Percentiles rank a stretch among this genome's conserved stretches.
Conservation (phyloP, 179 eudicot genomes). For the Spinacia oleracea region DNA sequence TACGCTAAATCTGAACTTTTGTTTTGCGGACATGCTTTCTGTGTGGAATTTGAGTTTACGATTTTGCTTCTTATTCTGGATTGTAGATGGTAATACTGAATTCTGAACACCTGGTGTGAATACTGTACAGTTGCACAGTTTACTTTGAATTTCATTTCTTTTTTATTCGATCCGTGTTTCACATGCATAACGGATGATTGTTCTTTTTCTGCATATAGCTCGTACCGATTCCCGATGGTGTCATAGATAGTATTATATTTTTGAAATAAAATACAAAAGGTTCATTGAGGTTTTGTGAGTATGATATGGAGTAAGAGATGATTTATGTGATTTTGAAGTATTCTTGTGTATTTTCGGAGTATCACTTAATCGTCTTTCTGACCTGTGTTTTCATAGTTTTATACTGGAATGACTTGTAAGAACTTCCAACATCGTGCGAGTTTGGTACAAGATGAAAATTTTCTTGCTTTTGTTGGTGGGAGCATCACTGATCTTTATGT, state of each 20-base stretch:
- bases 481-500: conserved; percentile 1
- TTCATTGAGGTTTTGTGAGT: not conserved
- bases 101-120: not conserved
- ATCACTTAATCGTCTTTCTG: not conserved
- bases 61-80: not conserved
- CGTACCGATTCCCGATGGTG: not conserved
- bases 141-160: not conserved
- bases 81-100: not conserved
- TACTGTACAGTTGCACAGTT: not conserved
- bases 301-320: not conserved
- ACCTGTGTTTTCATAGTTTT: not conserved
- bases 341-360: not conserved
- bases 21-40: not conserved
- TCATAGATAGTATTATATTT: not conserved
- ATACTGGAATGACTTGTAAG: not conserved
- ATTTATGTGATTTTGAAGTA: not conserved
- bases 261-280: not conserved
- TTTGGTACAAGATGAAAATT: not conserved
- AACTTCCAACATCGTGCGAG: not conserved
- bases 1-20: not conserved
- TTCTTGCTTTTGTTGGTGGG: conserved; percentile 3
- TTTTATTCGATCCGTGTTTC: not conserved
- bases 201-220: not conserved
- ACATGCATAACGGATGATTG: not conserved
- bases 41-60: not conserved